Evolutionary conservation across 164 flowering plant genomes (phyloP).

Genomic region (Chimonanthus salicifolius): DNA sequence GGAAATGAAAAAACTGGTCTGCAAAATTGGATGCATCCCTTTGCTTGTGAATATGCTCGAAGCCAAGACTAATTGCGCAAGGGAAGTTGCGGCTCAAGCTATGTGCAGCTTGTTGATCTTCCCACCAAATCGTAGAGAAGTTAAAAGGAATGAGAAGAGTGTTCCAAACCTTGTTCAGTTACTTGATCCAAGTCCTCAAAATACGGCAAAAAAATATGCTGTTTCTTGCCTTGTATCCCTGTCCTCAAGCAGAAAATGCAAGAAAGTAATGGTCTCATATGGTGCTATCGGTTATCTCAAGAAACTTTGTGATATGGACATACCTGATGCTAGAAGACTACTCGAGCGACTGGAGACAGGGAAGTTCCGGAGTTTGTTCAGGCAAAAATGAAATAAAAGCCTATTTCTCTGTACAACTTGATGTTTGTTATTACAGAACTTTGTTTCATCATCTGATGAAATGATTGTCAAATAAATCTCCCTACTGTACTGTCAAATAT

Average conservation of each 20-base stretch:
- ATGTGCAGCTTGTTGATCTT: slow-evolving; percentile 46
- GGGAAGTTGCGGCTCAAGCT: slow-evolving; percentile 82
- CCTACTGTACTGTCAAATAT: neutral
- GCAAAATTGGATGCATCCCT: slow-evolving; percentile 73
- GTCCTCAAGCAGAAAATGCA: slow-evolving; percentile 72
- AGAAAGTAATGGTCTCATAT: slow-evolving; percentile 78
- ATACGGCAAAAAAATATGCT: slow-evolving; percentile 85
- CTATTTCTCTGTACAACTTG: neutral
- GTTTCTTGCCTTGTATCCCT: slow-evolving; percentile 53
- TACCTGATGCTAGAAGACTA: slow-evolving; percentile 73
- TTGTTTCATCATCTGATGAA: slow-evolving; percentile 26
- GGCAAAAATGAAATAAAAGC: slow-evolving; percentile 34
- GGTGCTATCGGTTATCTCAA: slow-evolving; percentile 93
- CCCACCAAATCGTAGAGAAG: slow-evolving; percentile 51
- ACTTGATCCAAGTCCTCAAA: slow-evolving; percentile 75
- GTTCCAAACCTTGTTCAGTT: slow-evolving; percentile 77
- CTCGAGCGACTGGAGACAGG: slow-evolving; percentile 76
- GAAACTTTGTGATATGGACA: slow-evolving; percentile 79
- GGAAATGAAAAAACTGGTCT: slow-evolving; percentile 62
- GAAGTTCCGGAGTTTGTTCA: slow-evolving; percentile 58
- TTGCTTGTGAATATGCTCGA: slow-evolving; percentile 69
- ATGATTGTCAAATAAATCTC: neutral
- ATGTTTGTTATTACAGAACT: neutral
- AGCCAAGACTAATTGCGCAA: slow-evolving; percentile 54
- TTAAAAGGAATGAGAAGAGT: slow-evolving; percentile 66